Percentiles rank a stretch among this genome's conserved stretches.
phyloP scores from a whole-genome alignment of 805 yeast species.

The Schizosaccharomyces pombe region DNA sequence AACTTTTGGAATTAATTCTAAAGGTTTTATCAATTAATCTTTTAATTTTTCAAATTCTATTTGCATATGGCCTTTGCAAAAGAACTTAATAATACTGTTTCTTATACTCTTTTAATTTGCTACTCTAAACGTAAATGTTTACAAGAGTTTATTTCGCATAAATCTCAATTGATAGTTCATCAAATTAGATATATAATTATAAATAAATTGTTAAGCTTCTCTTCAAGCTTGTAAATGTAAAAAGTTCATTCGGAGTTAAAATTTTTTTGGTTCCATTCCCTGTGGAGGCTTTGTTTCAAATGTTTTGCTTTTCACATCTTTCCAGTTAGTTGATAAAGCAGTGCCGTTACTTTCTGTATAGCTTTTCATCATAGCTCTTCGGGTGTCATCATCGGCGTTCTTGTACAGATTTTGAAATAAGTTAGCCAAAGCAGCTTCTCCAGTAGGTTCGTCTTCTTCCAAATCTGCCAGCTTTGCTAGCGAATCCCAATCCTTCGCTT shows the following conservation, averaged over 20 bases:
- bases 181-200: too few relatives aligned
- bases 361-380: slow-evolving; percentile 91
- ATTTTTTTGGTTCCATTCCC: slow-evolving; percentile 38
- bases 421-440: slow-evolving; percentile 23
- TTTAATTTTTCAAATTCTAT: too few relatives aligned
- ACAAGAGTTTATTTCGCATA: too few relatives aligned
- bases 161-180: too few relatives aligned
- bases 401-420: slow-evolving; percentile 57
- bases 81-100: too few relatives aligned
- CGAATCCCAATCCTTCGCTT: slow-evolving; percentile 31
- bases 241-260: neutral
- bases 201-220: too few relatives aligned
- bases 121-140: too few relatives aligned
- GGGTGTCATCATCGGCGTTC: slow-evolving; percentile 67
- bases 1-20: too few relatives aligned
- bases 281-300: slow-evolving; percentile 56
- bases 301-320: slow-evolving; percentile 42
- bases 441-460: slow-evolving; percentile 24
- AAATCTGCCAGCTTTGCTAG: slow-evolving; percentile 12
- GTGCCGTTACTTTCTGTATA: slow-evolving; percentile 88
- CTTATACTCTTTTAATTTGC: too few relatives aligned
- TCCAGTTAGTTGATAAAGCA: slow-evolving; percentile 81
- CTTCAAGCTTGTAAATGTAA: too few relatives aligned
- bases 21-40: too few relatives aligned
- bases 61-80: too few relatives aligned